A percentile compares a stretch with the other conserved stretches of the same genome.
These are phyloP conservation scores for Carpinus viminea DNA, from an alignment of 306 rosid genomes.

Conservation along the genomic window DNA sequence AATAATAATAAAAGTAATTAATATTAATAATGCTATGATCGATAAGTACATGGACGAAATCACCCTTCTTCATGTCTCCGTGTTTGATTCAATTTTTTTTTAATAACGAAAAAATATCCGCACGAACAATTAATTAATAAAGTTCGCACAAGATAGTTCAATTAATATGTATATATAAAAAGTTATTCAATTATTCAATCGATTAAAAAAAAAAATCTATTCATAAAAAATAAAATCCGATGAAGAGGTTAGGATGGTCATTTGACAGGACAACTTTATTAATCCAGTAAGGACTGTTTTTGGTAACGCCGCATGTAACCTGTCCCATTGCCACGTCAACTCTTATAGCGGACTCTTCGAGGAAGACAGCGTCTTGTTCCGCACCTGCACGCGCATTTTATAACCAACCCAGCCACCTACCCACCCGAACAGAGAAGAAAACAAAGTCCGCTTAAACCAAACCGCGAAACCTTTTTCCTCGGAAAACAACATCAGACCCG, in stretches of 20 bases:
- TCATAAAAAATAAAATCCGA: no score
- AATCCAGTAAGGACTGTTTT: slow-evolving; percentile 23
- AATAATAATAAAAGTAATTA: no score
- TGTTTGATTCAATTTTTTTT: not conserved
- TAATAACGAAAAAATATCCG: no score
- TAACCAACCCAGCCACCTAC: not conserved
- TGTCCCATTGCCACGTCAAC: slow-evolving; percentile 10
- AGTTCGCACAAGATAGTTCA: no score
- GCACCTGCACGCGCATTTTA: not conserved
- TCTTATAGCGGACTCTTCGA: slow-evolving; percentile 34
- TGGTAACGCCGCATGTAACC: slow-evolving; percentile 22
- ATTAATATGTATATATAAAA: no score
- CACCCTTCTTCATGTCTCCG: not conserved
- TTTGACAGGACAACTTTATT: not conserved
- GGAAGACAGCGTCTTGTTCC: not conserved
- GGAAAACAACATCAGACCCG: slow-evolving; percentile 12
- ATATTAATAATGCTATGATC: not conserved
- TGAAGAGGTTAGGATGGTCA: not conserved
- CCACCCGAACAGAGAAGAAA: not conserved
- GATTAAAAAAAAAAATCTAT: no score
- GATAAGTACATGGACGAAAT: not conserved
- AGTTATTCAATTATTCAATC: no score
- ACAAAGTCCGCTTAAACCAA: not conserved
- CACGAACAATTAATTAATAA: no score
- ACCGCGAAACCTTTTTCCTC: not conserved